Evolutionary conservation across 192 early-diverging fungal species (phyloP).

Genomic region (Coemansia sp.): DNA sequence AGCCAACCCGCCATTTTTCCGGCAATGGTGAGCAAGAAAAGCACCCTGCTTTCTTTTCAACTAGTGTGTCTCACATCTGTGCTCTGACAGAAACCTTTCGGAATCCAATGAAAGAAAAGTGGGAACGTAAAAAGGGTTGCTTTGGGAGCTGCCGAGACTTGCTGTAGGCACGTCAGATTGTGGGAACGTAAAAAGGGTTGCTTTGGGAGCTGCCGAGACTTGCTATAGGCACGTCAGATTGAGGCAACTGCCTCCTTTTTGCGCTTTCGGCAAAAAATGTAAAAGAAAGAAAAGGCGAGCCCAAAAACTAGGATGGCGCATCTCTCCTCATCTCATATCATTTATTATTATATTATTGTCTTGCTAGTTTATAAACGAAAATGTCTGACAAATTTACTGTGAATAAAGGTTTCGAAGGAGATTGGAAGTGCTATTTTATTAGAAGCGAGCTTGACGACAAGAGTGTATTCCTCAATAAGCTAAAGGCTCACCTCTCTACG

Average conservation of each 20-base stretch:
- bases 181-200: neutral
- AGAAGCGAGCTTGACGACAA: neutral
- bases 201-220: neutral
- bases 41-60: too few relatives aligned
- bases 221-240: too few relatives aligned
- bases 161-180: too few relatives aligned
- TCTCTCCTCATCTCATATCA: neutral
- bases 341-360: neutral
- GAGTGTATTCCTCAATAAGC: neutral
- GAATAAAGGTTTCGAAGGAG: neutral
- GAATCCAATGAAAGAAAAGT: neutral
- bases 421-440: neutral
- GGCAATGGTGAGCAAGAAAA: neutral
- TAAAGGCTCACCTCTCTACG: neutral
- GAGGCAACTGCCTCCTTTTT: too few relatives aligned
- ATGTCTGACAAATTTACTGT: neutral
- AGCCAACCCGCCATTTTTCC: neutral
- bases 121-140: neutral
- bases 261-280: neutral
- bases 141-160: neutral
- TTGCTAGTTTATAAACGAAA: neutral
- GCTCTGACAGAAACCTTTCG: neutral
- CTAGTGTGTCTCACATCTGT: too few relatives aligned
- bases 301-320: neutral
- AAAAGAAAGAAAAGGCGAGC: neutral